Percentiles rank a stretch among this genome's conserved stretches.
Conservation (phyloP, 1,284 basidiomycete species). For the Apiotrichum laibachii region DNA sequence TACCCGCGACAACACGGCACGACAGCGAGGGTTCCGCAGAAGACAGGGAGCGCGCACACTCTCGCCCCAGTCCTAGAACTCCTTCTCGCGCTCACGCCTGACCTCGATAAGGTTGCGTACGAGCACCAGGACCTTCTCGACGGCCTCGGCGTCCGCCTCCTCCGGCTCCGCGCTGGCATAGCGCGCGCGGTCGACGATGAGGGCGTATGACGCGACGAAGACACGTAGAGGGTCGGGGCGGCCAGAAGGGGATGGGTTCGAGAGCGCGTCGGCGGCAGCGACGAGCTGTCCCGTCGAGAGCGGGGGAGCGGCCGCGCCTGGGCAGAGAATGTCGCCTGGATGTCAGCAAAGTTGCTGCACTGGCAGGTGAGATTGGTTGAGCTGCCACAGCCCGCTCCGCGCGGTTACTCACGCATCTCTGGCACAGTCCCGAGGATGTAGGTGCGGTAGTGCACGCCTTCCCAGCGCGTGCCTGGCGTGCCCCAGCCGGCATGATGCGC, state of each 20-base stretch:
- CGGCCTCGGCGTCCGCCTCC: constrained; percentile 66
- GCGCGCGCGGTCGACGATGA: constrained; percentile 70
- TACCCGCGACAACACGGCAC: too few species aligned
- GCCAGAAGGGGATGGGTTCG: constrained; percentile 3
- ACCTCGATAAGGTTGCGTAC: constrained; percentile 48
- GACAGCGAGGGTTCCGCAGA: too few species aligned
- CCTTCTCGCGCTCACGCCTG: background rate
- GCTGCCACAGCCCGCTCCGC: background rate
- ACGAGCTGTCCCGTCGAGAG: constrained; percentile 62
- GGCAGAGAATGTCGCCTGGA: constrained; percentile 12
- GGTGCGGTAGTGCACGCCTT: constrained; percentile 41
- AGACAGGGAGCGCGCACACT: too few species aligned
- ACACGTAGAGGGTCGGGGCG: constrained; percentile 52
- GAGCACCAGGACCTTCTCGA: constrained; percentile 63
- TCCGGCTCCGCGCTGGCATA: constrained; percentile 63
- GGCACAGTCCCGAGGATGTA: constrained; percentile 38
- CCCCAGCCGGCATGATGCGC: constrained; percentile 77
- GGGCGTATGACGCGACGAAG: constrained; percentile 72
- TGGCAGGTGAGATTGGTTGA: too few species aligned
- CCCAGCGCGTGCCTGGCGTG: constrained; percentile 54
- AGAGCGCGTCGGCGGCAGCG: constrained; percentile 56
- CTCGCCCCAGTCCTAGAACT: too few species aligned
- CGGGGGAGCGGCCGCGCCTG: constrained; percentile 54
- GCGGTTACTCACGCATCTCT: constrained; percentile 36
- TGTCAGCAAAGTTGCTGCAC: constrained; percentile 1